Base-by-base conservation (phyloP, 2,329 filamentous ascomycete genomes). In the Aspergillus amoenus region DNA sequence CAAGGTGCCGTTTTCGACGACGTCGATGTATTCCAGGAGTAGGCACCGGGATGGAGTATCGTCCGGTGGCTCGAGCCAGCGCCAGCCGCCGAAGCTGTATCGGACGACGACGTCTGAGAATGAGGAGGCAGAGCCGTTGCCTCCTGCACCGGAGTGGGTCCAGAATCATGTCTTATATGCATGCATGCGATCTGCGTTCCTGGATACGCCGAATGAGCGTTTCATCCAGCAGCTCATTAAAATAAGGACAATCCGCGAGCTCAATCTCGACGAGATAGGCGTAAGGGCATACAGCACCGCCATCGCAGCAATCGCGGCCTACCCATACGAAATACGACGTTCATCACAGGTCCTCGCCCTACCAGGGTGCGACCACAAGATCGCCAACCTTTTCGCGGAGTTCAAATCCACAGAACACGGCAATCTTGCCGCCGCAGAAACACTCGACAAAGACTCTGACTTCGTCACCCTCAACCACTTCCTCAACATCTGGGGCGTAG, bases 401-500 rank as follows among this genome's bases (percentile, higher is more conserved):
- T 97, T 87, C 82, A 84, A 81, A 52, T 79, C 82, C 56, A 79
- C 72, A 18, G 67, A 67, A 1, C 81, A 81, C 0, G 87, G 86
- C 0, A 78, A 74, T 15, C 77, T 96, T 5, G 70, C 79, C 37
- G 89, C 90, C 22, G 86, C 87, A 0, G 77, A 82, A 7, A 83
- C 86, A 4, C 82, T 89, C 1, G 82, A 88, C 50, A 74, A 77
- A 0, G 87, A 96, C 63, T 78, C 84, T 12, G 84, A 81, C 56
- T 79, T 94, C 57, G 79, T 80, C 18, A 80, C 86, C 0, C 75
- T 97, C 3, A 80, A 84, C 44, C 71, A 82, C 0, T 97, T 97
- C 73, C 90, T 89, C 75, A 81, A 89, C 4, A 95, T 97, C 56
- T 96, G 91, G 90, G 93, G 93, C n/a, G 91, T 97, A 0, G 93